Evolutionary conservation across 2,329 filamentous ascomycete genomes (phyloP).

Genomic region (Colletotrichum tropicale): DNA sequence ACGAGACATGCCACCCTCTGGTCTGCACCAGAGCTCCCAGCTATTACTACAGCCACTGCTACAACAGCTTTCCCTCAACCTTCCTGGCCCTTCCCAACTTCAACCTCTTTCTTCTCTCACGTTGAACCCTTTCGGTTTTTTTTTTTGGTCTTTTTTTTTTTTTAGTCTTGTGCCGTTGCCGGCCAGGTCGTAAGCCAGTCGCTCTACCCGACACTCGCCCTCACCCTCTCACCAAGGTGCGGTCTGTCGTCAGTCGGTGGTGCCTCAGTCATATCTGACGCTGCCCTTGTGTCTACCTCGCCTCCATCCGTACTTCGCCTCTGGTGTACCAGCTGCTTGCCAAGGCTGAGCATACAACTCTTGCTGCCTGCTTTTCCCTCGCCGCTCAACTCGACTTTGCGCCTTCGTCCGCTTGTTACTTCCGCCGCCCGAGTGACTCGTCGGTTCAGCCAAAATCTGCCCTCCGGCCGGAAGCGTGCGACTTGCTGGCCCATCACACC

Average conservation of each 20-base stretch:
- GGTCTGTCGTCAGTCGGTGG: not conserved
- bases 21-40: slow-evolving; percentile 37
- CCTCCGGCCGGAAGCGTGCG: slow-evolving; percentile 15
- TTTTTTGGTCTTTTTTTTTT: not conserved
- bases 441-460: not conserved
- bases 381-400: not conserved
- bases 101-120: not conserved
- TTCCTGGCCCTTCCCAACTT: not conserved
- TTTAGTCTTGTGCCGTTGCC: not conserved
- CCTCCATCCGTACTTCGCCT: not conserved
- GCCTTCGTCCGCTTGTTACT: not conserved
- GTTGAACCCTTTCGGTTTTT: not conserved
- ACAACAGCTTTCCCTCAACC: slow-evolving; percentile 13
- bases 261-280: slow-evolving; percentile 11
- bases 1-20: slow-evolving; percentile 45
- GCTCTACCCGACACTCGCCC: not conserved
- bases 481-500: slow-evolving; percentile 3
- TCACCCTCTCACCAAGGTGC: not conserved
- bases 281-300: not conserved
- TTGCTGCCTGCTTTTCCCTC: not conserved
- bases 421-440: not conserved
- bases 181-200: not conserved
- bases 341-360: not conserved
- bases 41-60: slow-evolving; percentile 15
- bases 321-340: not conserved